Percentiles rank a stretch among this genome's conserved stretches.
These are phyloP conservation scores for Lactarius vividus DNA, from an alignment of 768 basidiomycete species.

Conservation along the genomic window DNA sequence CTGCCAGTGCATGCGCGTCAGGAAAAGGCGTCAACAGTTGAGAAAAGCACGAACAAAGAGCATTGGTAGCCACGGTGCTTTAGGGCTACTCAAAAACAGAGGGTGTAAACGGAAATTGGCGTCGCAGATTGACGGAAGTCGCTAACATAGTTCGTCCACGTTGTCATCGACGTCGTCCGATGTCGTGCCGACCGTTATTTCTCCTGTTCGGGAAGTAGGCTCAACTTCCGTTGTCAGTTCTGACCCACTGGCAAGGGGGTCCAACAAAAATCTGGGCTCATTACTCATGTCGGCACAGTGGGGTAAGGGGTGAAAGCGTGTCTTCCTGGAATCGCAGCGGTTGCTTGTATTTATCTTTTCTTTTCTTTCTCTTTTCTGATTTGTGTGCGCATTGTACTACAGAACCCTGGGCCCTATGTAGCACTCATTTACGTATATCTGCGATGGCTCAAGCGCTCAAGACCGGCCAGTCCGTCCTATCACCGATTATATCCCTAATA, in stretches of 20 bases:
- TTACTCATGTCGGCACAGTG: conserved; percentile 11
- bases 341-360: no score
- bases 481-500: background rate
- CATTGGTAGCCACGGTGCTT: conserved; percentile 23
- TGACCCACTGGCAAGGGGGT: background rate
- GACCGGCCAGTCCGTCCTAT: no score
- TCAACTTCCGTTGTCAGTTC: conserved; percentile 61
- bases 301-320: background rate
- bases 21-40: background rate
- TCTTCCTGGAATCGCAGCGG: background rate
- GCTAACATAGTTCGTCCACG: conserved; percentile 24
- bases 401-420: no score
- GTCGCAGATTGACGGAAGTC: background rate
- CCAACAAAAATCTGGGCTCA: background rate
- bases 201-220: conserved; percentile 38
- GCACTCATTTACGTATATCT: no score
- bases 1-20: conserved; percentile 39
- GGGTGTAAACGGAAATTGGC: conserved; percentile 2
- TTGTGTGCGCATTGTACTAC: no score
- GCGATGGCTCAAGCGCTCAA: no score
- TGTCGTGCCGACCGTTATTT: conserved; percentile 28
- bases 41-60: conserved; percentile 19
- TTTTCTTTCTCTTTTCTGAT: no score
- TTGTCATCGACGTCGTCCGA: conserved; percentile 12
- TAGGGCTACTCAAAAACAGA: conserved; percentile 12